Base-by-base conservation (phyloP, 352 stramenopile species). In the Blastocystis hominis region DNA sequence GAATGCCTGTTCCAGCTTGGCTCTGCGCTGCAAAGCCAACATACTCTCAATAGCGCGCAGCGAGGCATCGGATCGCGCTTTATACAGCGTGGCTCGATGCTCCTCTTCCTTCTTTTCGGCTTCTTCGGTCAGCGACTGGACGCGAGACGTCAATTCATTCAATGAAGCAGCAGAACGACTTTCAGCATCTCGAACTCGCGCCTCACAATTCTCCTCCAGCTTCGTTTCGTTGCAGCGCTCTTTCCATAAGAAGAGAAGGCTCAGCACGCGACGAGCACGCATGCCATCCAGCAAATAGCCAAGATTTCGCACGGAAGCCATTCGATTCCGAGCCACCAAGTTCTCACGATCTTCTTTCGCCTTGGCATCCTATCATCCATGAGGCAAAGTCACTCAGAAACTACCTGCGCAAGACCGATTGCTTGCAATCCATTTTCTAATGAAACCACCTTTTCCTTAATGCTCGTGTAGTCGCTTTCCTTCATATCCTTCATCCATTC, bases 381-480 rank as follows among this genome's bases (percentile, higher is more conserved):
- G 24, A 30, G 24, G 24, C 20, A 17, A 36, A 30, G 6, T 2
- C 38, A 1, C 47, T 2, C 15, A 42, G 50, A 53, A 30, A 36
- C 2, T 53, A 84, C 72, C 34, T 84, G 72, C 1, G 30, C 72
- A 9, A 54, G 36, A 54, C 72, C 72, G 30, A 84, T 84, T 7
- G 56, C 54, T 38, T 68, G 50, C 3, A 84, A 46, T 20, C 72
- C 72, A 50, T 68, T 15, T 44, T 84, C 72, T 15, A 84, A 30
- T 24, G 72, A 68, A 10, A 44, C 24, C 10, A 84, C 72, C 72
- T 84, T 84, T 64, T 84, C 72, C 72, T 84, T 84, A 7, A 84
- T n/a, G 30, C 44, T 34, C 20, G 50, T 34, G 20, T 84, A 84
- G 44, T 84, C 72, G 30, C 72, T 84, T 20, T 30, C 54, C 50